Base-by-base conservation (phyloP, 2,329 filamentous ascomycete species). In the Colletotrichum trifolii region DNA sequence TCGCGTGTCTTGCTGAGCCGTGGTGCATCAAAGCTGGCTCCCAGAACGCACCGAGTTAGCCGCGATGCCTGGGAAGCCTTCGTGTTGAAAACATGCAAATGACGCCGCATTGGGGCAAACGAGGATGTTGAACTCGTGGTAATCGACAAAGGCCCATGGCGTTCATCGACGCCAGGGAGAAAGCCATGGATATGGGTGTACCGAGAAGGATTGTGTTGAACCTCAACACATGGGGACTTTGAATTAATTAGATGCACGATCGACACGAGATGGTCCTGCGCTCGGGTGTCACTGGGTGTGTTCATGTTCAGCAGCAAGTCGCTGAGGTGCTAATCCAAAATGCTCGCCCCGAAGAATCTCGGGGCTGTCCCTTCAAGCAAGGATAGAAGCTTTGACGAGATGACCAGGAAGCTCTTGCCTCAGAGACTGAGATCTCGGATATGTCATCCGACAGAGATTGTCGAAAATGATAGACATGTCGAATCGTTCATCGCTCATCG, bases 121-220 rank as follows among this genome's bases (percentile, higher is more conserved):
- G 48, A 15, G 52, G 53, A 53, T 15, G 52, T 53, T 57, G 52
- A 53, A 40, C 58, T 62, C 63, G 52, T 57, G 53, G 58, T 11
- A 47, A 38, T 7, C 9, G 63, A 63, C 52, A 63, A 63, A 66
- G 58, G 17, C 39, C 15, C 2, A 9, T 13, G 39, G 43, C 7
- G 12, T 12, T 38, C 25, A 36, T 35, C 10, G 60, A 50, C 47
- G 47, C 53, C 47, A 39, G 40, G n/a, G 7, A 42, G 7, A 33
- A 47, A 62, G 52, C 42, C 46, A 55, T 46, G 25, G 25, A 25
- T 25, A 25, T 25, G 25, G 25, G 25, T 25, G 4, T 25, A 25
- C 25, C 25, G 25, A 25, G 25, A 33, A 38, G 13, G 8, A 38
- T 11, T 33, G 48, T 4, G 33, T 10, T 15, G 13, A 25, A 38